Evolutionary conservation across 495 filamentous ascomycete genomes (phyloP).

Genomic region (Xylaria castorea): DNA sequence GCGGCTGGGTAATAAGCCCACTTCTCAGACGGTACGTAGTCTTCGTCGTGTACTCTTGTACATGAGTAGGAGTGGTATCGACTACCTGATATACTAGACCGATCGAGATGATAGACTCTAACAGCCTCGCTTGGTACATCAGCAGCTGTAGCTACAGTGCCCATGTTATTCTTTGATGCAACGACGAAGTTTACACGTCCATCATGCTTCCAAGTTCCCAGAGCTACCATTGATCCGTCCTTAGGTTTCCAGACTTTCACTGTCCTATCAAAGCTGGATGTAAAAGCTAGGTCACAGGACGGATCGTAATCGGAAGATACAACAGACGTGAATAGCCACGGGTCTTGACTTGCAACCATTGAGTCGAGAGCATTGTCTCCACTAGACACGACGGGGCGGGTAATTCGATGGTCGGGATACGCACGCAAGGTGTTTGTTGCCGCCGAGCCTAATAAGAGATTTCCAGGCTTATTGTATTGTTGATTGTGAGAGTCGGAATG

Average conservation of each 20-base stretch:
- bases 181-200: constrained; percentile 76
- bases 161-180: constrained; percentile 53
- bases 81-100: constrained; percentile 38
- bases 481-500: constrained; percentile 77
- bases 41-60: constrained; percentile 52
- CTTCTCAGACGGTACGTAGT: constrained; percentile 54
- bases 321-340: constrained; percentile 77
- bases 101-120: constrained; percentile 54
- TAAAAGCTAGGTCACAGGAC: constrained; percentile 65
- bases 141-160: constrained; percentile 58
- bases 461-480: constrained; percentile 83
- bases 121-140: constrained; percentile 56
- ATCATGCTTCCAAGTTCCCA: constrained; percentile 65
- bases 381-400: constrained; percentile 57
- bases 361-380: constrained; percentile 61
- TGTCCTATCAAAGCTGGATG: constrained; percentile 80
- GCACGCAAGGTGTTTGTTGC: constrained; percentile 61
- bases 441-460: constrained; percentile 76
- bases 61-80: constrained; percentile 51
- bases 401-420: constrained; percentile 72
- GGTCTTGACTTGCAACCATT: constrained; percentile 69
- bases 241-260: constrained; percentile 76
- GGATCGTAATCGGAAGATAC: constrained; percentile 75
- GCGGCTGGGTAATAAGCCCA: constrained; percentile 72
- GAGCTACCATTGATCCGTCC: constrained; percentile 44